Evolutionary conservation across 2,329 filamentous ascomycete species (phyloP).

Genomic region (Clonostachys byssicola): DNA sequence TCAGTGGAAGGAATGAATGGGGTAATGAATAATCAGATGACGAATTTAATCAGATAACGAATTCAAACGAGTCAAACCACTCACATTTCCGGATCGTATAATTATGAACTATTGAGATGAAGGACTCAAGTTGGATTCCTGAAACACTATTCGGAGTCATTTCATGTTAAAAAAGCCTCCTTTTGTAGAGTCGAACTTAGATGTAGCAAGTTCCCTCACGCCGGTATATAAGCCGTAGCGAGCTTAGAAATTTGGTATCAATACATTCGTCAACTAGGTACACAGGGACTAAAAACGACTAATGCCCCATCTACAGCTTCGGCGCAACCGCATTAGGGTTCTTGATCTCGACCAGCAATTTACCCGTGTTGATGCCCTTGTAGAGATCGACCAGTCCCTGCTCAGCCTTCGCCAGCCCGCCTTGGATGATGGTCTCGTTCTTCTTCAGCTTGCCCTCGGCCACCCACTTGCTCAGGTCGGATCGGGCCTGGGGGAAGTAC

Average conservation of each 20-base stretch:
- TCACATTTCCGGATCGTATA: too few species aligned
- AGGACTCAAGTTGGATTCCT: too few species aligned
- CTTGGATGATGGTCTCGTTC: conserved; percentile 66
- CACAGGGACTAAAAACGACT: not conserved
- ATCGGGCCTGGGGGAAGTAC: conserved; percentile 52
- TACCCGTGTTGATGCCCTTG: conserved; percentile 66
- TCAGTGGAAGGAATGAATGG: too few species aligned
- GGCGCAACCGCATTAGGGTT: conserved; percentile 8
- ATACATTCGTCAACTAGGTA: not conserved
- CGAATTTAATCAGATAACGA: too few species aligned
- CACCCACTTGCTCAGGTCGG: conserved; percentile 64
- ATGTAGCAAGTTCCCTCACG: too few species aligned
- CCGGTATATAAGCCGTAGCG: too few species aligned
- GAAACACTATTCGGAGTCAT: too few species aligned
- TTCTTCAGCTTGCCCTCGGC: conserved; percentile 67
- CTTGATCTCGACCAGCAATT: conserved; percentile 55
- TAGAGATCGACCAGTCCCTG: conserved; percentile 61
- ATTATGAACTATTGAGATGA: too few species aligned
- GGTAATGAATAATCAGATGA: too few species aligned
- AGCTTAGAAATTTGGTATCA: not conserved
- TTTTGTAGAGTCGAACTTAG: too few species aligned
- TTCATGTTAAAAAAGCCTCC: too few species aligned
- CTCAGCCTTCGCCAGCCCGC: conserved; percentile 63
- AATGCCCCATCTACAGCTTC: conserved; percentile 9
- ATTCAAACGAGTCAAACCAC: too few species aligned